Evolutionary conservation across 257 asterid genomes (phyloP), one percentile per base, ranked within the genome.

Genomic region (Nicotiana knightiana): DNA sequence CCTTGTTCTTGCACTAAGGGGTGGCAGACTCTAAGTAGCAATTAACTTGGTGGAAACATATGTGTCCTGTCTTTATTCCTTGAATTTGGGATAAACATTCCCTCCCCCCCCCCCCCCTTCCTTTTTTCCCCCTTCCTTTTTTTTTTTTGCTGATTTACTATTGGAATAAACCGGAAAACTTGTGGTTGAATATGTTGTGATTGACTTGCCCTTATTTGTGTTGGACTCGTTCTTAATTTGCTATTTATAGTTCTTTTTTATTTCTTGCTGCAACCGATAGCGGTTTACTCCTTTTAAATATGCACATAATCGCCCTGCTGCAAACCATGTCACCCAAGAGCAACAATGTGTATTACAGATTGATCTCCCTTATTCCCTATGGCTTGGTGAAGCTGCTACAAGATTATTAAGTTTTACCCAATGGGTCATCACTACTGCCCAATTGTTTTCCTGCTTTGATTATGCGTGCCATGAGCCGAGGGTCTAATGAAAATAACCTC

Each of bases 1-100:
- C 83, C 88, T 91, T 57, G 97, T 91, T 80, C 91, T 93, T 53
- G 97, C 98, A 82, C 90, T 94, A 53, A 86, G 97, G 84, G 98
- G 97, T 62, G 97, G 98, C 43, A 30, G 62, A 66, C 76, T 78
- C 77, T 70, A 70, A 35, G 58, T 68, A 37, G 57, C 77, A 70
- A 17, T 68, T 37, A 37, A 68, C 77, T n/a, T 68, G 54, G 57
- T 37, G 77, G 43, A 67, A 67, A 67, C 76, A 87, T 88, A 90
- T 83, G 83, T 33, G 37, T 77, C 75, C 55, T n/a, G 12, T 67
- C 68, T 53, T 70, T 81, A 7, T 83, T 39, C 58, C 35, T 5
- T 70, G 58, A 70, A 70, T 32, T 39, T 39, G 57, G 51, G n/a
- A 39, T 39, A 32, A 70, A 11, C n/a, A 70, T 70, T 11, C 11